Percentiles rank a stretch among this genome's conserved stretches.
phyloP scores from a whole-genome alignment of 2,329 filamentous ascomycete species.

The Xylariaceae sp. region DNA sequence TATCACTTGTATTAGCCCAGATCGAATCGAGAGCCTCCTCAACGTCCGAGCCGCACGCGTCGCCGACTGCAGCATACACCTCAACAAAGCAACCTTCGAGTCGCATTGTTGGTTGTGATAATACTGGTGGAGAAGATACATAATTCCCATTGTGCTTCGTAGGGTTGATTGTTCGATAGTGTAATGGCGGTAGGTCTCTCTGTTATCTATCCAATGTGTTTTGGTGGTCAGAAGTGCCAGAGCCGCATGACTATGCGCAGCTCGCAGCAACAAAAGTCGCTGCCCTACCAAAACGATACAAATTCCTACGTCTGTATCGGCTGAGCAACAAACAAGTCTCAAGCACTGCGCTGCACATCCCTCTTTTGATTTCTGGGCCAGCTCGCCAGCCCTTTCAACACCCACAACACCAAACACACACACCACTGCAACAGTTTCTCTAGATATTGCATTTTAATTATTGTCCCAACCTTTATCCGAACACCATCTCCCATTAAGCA shows the following conservation, averaged over 20 bases:
- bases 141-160: constrained; percentile 15
- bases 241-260: constrained; percentile 5
- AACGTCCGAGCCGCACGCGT: constrained; percentile 18
- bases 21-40: constrained; percentile 28
- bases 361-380: not conserved
- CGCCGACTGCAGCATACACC: constrained; percentile 12
- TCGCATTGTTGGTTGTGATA: not conserved
- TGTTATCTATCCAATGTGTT: not conserved
- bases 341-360: not conserved
- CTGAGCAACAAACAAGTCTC: constrained; percentile 8
- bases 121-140: constrained; percentile 12
- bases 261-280: not conserved
- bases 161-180: constrained; percentile 26
- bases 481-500: not conserved
- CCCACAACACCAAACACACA: not conserved
- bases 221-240: not conserved
- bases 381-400: too few species aligned
- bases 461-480: not conserved
- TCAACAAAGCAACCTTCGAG: not conserved
- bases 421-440: not conserved
- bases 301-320: not conserved
- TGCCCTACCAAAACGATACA: not conserved
- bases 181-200: constrained; percentile 29
- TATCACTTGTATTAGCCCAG: constrained; percentile 11
- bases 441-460: not conserved